Percentiles rank a stretch among this genome's conserved stretches.
Evolutionary conservation across 768 basidiomycete species (phyloP).

Genomic region (Tulasnella sp.): DNA sequence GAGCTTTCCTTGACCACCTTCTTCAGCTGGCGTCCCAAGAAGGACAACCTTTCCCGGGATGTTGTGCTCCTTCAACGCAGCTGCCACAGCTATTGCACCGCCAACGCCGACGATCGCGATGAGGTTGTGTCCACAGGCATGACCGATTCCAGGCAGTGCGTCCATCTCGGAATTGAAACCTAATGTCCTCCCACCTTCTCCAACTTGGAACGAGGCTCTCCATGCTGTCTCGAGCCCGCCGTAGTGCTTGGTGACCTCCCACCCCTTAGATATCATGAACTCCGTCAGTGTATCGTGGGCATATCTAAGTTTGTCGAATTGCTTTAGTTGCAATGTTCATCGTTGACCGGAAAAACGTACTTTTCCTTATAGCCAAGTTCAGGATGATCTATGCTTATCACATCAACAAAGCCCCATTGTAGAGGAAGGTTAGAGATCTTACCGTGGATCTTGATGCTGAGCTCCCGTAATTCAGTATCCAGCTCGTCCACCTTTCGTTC

Average conservation of each 20-base stretch:
- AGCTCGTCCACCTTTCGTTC: conserved; percentile 45
- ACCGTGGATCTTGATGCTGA: conserved; percentile 69
- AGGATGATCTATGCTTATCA: conserved; percentile 20
- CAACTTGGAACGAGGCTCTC: conserved; percentile 53
- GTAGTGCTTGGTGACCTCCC: conserved; percentile 47
- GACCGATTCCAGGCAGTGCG: conserved; percentile 36
- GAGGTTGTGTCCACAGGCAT: conserved; percentile 62
- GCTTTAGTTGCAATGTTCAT: not conserved
- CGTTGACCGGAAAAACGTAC: conserved; percentile 8
- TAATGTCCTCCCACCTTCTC: conserved; percentile 53
- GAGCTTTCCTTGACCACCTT: conserved; percentile 64
- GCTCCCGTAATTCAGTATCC: conserved; percentile 40
- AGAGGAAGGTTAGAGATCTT: conserved; percentile 17
- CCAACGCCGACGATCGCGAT: conserved; percentile 68
- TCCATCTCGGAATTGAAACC: conserved; percentile 79
- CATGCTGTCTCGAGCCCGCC: conserved; percentile 56
- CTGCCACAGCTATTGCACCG: conserved; percentile 55
- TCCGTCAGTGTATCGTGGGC: conserved; percentile 58
- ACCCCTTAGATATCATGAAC: conserved; percentile 56
- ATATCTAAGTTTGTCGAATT: conserved; percentile 32
- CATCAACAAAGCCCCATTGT: not conserved
- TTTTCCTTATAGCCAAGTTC: conserved; percentile 20
- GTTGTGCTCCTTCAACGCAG: conserved; percentile 45
- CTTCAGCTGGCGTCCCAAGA: conserved; percentile 73
- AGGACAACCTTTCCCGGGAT: conserved; percentile 58